Evolutionary conservation across 371 early-diverging fungal genomes (phyloP), one percentile per base, ranked within the genome.

Genomic region (Batkoa obscura): DNA sequence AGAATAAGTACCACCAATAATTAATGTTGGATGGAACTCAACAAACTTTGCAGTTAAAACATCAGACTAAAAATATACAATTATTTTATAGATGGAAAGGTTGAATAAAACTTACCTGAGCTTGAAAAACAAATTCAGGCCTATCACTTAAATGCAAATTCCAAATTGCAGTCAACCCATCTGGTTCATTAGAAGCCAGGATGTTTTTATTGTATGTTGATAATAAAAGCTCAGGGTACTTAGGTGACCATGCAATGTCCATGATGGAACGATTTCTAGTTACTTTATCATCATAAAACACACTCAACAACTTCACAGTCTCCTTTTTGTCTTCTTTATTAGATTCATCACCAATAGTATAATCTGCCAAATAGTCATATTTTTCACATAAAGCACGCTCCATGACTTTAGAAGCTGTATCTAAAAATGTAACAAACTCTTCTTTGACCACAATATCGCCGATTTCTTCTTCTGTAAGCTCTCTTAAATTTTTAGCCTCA

Each of bases 1-100:
- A 36, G 94, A 89, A 63, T 90, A 94, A 1, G 95, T 90, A 30
- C 94, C 92, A 60, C 94, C 95, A 42, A 97, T 78, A 43, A 97
- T 71, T 50, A 86, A 67, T 60, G 86, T 84, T 23, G 89, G 90
- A 62, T 92, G 88, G 64, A 90, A 93, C 33, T 82, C 81, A 34
- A 90, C 87, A 62, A 94, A 94, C 54, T 69, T 72, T 34, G 90
- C 88, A 9, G 85, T 78, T 51, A 88, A 79, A 3, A 97, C 88
- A 59, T 94, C 93, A 31, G 92, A 92, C 76, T 82, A n/a, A n/a
- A 54, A 55, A n/a, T 61, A 39, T 57, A 9, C 8, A 38, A 2
- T 10, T 43, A 31, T 41, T 45, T 5, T 39, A 32, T 17, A 32
- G 10, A 15, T 30, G 30, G 15, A 49, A 61, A 42, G 13, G 15